Evolutionary conservation across 345 rosid species (phyloP), one percentile per base, ranked within the genome.

Genomic region (Ceriops decandra): DNA sequence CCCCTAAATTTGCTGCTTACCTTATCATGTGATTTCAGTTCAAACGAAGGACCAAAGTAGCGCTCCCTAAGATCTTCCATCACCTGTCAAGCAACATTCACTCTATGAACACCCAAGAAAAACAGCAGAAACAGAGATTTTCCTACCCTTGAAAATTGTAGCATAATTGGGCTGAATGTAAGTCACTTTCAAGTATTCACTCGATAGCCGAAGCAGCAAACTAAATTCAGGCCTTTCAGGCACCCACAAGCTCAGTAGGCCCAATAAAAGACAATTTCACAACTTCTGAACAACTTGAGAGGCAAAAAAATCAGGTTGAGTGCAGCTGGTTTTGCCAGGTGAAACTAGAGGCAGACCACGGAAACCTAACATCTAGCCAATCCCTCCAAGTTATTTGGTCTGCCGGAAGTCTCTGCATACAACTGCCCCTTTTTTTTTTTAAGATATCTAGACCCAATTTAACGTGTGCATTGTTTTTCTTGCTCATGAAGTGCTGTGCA

Each of bases 1-100:
- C 54, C 8, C 9, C 26, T 2, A 26, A 21, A 63, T 20, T 16
- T 21, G 52, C 30, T 52, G 60, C 78, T 76, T 74, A 88, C 98
- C 80, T 85, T 91, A 19, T 95, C 96, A 83, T 91, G 96, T 1
- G 95, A 85, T 78, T 64, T 77, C 36, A 95, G 89, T 76, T 95
- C 95, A 79, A 83, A 89, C 6, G 83, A 66, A 76, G 95, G 97
- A 66, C 99, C 99, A 65, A 95, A 95, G 64, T 84, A 91, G 74
- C 96, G 95, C 78, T 95, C 95, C 47, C 91, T 86, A 60, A 95
- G 90, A 87, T 84, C 86, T 76, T 85, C 90, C 51, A 91, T 76
- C 74, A 84, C 85, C 93, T 95, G 81, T 7, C 22, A 46, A 73
- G 27, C 19, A 67, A 52, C 33, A 64, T 31, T 57, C 46, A 63